Percentiles rank a stretch among this genome's conserved stretches.
Conservation (phyloP, 2,329 filamentous ascomycete genomes). For the Trichoderma afroharzianum region DNA sequence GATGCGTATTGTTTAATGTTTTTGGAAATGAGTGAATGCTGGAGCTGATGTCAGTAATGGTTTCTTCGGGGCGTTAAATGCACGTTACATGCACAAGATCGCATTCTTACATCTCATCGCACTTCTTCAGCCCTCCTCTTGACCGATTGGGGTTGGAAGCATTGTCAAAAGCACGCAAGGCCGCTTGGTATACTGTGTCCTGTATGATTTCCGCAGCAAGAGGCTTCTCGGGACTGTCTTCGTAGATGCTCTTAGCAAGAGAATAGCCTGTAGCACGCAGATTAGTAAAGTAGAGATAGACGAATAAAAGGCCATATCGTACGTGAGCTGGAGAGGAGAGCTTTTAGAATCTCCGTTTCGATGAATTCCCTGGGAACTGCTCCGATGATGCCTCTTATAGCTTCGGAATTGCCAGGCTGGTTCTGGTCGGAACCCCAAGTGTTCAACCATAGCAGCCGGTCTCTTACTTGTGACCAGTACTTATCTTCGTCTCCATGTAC, state of each 20-base stretch:
- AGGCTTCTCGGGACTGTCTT: conserved; percentile 46
- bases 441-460: conserved; percentile 69
- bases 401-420: conserved; percentile 24
- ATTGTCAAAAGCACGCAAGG: conserved; percentile 72
- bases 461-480: conserved; percentile 59
- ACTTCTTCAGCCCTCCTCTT: conserved; percentile 73
- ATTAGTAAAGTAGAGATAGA: conserved; percentile 14
- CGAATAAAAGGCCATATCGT: conserved; percentile 29
- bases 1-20: conserved; percentile 50
- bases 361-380: conserved; percentile 58
- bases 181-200: conserved; percentile 58
- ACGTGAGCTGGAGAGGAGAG: conserved; percentile 60
- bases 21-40: conserved; percentile 63
- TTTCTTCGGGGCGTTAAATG: neutral
- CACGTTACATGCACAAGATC: neutral
- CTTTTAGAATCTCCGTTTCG: conserved; percentile 68
- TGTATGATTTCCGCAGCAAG: conserved; percentile 51
- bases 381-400: conserved; percentile 60
- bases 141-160: conserved; percentile 77
- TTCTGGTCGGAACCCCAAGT: conserved; percentile 56
- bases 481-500: conserved; percentile 58
- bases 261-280: conserved; percentile 48
- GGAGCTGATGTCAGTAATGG: neutral
- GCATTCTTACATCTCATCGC: conserved; percentile 63
- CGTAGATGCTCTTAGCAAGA: conserved; percentile 61